Evolutionary conservation across 2,329 filamentous ascomycete species (phyloP).

Genomic region (Fusarium siculi): DNA sequence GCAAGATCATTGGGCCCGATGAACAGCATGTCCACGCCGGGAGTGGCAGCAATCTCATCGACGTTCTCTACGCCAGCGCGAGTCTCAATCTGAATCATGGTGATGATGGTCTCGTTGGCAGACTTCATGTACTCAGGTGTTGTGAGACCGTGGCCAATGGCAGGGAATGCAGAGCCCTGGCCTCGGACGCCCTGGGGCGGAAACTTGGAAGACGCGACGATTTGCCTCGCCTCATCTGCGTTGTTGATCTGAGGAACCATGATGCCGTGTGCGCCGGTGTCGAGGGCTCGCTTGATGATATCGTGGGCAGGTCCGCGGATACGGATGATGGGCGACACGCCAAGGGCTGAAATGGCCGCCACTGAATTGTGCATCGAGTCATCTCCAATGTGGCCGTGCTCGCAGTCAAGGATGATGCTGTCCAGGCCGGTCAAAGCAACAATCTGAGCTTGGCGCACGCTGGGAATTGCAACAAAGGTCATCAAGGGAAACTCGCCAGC

Average conservation of each 20-base stretch:
- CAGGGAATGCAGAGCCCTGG: slow-evolving; percentile 57
- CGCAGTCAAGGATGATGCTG: slow-evolving; percentile 59
- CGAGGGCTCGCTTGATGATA: slow-evolving; percentile 56
- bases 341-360: slow-evolving; percentile 11
- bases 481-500: slow-evolving; percentile 54
- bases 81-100: slow-evolving; percentile 59
- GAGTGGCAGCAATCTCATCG: slow-evolving; percentile 51
- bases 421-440: slow-evolving; percentile 60
- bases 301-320: slow-evolving; percentile 40
- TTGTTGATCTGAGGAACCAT: slow-evolving; percentile 57
- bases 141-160: slow-evolving; percentile 50
- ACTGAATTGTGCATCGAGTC: slow-evolving; percentile 18
- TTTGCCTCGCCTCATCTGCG: slow-evolving; percentile 51
- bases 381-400: slow-evolving; percentile 20
- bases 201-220: slow-evolving; percentile 57
- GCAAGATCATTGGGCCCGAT: slow-evolving; percentile 59
- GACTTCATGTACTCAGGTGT: slow-evolving; percentile 55
- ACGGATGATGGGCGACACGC: slow-evolving; percentile 26
- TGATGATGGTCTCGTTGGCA: slow-evolving; percentile 57
- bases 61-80: slow-evolving; percentile 57
- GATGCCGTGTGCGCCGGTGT: slow-evolving; percentile 57
- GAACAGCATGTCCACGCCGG: slow-evolving; percentile 56
- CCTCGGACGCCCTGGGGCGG: slow-evolving; percentile 56
- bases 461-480: slow-evolving; percentile 61
- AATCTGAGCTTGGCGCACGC: slow-evolving; percentile 59